phyloP scores from a whole-genome alignment of 768 basidiomycete genomes.

The Naganishia randhawae region DNA sequence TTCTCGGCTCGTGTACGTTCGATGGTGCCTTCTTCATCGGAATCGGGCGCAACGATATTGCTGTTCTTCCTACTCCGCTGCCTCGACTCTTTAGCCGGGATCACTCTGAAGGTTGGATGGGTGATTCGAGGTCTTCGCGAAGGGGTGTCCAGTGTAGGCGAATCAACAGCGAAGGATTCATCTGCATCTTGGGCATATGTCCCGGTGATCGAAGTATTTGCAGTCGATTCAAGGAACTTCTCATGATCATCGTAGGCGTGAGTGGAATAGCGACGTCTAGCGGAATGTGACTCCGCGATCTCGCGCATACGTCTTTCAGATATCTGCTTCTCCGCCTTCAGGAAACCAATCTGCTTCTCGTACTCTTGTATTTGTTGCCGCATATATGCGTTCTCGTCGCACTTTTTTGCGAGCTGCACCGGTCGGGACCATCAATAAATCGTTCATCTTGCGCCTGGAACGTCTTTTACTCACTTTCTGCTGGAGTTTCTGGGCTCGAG shows the following conservation, averaged over 20 bases:
- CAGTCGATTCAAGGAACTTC: no score
- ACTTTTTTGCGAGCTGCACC: neutral
- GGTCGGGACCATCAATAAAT: no score
- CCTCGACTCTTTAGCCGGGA: neutral
- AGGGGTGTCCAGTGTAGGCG: constrained; percentile 1
- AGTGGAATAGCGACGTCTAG: neutral
- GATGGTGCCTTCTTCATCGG: constrained; percentile 3
- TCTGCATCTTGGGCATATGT: neutral
- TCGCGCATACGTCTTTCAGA: constrained; percentile 11
- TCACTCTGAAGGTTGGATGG: constrained; percentile 8
- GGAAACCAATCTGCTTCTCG: neutral
- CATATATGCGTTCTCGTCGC: neutral
- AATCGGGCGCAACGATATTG: constrained; percentile 3
- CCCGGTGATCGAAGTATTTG: neutral
- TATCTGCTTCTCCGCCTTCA: constrained; percentile 3
- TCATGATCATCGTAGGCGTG: neutral
- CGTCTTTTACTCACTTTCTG: neutral
- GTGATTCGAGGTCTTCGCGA: neutral
- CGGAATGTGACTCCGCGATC: constrained; percentile 1
- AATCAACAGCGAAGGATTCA: constrained; percentile 17
- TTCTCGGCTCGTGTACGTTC: neutral
- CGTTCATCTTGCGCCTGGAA: neutral
- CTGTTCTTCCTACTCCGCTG: neutral
- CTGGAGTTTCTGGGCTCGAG: neutral
- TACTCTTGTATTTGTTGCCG: neutral